Conservation (phyloP, 208 protist species). For the Leishmania aethiopica region DNA sequence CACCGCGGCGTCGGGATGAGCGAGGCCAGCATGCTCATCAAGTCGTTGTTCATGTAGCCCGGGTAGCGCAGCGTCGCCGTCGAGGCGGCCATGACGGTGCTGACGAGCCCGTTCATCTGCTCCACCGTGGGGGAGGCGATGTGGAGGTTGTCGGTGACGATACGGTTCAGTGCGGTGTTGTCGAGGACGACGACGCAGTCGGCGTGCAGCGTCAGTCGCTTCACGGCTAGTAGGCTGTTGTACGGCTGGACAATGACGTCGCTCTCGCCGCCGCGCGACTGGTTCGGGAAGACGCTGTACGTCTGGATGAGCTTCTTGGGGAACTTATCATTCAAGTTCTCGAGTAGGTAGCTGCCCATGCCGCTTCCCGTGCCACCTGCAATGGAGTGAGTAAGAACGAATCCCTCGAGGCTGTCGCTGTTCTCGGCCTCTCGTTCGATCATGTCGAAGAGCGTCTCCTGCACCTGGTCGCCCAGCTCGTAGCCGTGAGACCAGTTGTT, state of each 20-base stretch:
- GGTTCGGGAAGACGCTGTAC: constrained; percentile 99
- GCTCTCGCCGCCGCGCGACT: constrained; percentile 67
- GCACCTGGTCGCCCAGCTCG: constrained; percentile 89
- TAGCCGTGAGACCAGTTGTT: constrained; percentile 99
- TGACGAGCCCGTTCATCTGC: constrained; percentile 98
- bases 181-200: constrained; percentile 99
- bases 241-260: constrained; percentile 99
- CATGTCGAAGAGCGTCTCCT: constrained; percentile 98
- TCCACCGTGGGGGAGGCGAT: constrained; percentile 95
- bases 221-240: constrained; percentile 99
- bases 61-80: constrained; percentile 99
- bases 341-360: constrained; percentile 98
- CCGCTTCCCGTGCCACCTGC: constrained; percentile 99
- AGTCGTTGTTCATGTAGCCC: constrained; percentile 98
- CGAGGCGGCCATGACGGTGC: constrained; percentile 99
- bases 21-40: constrained; percentile 97
- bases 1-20: constrained; percentile 99
- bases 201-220: constrained; percentile 97
- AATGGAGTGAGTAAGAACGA: constrained; percentile 99
- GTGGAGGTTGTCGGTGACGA: constrained; percentile 97
- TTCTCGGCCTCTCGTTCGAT: constrained; percentile 99
- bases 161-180: constrained; percentile 99
- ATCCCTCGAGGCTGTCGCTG: constrained; percentile 98
- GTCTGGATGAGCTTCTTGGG: constrained; percentile 99
- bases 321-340: constrained; percentile 98